Evolutionary conservation across 176 grass and related monocot genomes (phyloP), one percentile per base, ranked within the genome.

Genomic region (Hsuehochloa calcarea): DNA sequence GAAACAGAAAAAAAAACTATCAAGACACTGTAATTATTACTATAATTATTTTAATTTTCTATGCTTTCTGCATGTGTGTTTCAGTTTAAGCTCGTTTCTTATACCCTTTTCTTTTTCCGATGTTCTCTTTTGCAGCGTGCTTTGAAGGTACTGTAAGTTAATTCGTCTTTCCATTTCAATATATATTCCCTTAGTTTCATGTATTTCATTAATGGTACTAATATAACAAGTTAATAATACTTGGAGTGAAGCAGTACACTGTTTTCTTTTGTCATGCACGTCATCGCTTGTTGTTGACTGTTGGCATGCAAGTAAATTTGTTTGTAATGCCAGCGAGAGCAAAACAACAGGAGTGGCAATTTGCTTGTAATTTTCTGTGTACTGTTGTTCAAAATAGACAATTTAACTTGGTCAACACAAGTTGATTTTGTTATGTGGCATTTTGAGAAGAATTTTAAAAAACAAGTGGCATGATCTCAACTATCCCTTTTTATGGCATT

Each of bases 61-160:
- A 64, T 72, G 2, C 14, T 82, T 66, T 65, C 13, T 82, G 34
- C 6, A 70, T 66, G 81, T 17, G 35, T 65, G 62, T 14, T 66
- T 65, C 5, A 64, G 9, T 70, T 14, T 90, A 31, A 77, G 46
- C 34, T 71, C 80, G 39, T 64, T 85, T 85, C 60, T 85, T 59
- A 86, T 70, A 56, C 88, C 40, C 25, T 77, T 85, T 79, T 84
- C 17, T 84, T 37, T 70, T 79, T 91, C 44, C 73, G 19, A 61
- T 88, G 35, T 80, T 82, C 79, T 37, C 49, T 85, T 92, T 86
- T 86, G 80, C 93, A 98, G 96, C 73, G 74, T 7, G 87, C 96
- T 86, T 82, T 98, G 88, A 95, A 95, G 96, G 96, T 98, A 92
- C n/a, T 49, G 15, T 46, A 81, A 80, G 20, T 66, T 87, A 62